Percentiles rank a stretch among this genome's conserved stretches.
These are phyloP conservation scores for Paramecium sonneborni DNA, from an alignment of 73 alveolate genomes.

Conservation along the genomic window DNA sequence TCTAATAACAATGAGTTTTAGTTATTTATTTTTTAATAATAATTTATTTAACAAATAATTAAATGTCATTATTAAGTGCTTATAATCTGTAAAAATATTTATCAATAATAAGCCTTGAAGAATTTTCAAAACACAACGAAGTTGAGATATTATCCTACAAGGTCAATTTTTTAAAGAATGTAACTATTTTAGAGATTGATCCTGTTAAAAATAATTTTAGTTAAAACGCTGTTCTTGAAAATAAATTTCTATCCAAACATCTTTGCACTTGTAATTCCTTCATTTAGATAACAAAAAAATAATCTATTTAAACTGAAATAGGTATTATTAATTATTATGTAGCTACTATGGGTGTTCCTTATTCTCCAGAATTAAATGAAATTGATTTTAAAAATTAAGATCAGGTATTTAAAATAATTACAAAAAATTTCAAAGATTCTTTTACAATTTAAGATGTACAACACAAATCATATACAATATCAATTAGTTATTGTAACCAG, in stretches of 20 bases:
- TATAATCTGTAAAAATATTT: background rate
- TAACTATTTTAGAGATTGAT: background rate
- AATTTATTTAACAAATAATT: background rate
- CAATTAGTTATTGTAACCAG: background rate
- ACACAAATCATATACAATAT: background rate
- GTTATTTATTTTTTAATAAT: too few relatives aligned
- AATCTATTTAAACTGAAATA: background rate
- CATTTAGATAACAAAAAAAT: background rate
- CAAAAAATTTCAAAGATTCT: background rate
- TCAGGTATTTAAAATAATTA: background rate
- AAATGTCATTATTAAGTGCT: background rate
- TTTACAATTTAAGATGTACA: background rate
- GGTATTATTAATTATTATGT: background rate
- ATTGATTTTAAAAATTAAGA: background rate
- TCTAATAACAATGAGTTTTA: too few relatives aligned
- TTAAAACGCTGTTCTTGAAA: background rate
- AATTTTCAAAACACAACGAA: background rate
- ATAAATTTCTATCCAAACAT: background rate
- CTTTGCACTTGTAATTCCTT: background rate
- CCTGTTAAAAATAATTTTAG: background rate
- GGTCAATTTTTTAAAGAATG: background rate
- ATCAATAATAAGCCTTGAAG: background rate
- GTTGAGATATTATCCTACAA: background rate
- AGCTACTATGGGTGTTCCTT: slow-evolving; percentile 3
- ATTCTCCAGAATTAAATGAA: background rate